These are phyloP conservation scores for Candida tunisiensis DNA, from an alignment of 1,139 yeast genomes.

Conservation along the genomic window DNA sequence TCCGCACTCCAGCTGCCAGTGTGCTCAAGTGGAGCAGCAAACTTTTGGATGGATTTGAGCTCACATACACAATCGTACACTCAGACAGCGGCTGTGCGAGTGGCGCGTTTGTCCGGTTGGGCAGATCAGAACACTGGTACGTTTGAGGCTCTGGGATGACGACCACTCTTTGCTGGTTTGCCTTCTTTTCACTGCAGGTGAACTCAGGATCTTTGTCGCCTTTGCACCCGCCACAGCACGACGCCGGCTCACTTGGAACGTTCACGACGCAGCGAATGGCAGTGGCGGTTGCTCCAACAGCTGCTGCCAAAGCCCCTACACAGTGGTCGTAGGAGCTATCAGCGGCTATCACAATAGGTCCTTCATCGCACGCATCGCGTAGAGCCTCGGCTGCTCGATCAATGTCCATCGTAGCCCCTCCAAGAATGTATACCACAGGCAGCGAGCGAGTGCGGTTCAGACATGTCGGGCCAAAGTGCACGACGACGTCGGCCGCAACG, in stretches of 20 bases:
- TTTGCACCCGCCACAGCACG: too few species aligned
- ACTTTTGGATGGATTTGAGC: conserved; percentile 70
- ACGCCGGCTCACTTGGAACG: too few species aligned
- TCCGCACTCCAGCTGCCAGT: conserved; percentile 37
- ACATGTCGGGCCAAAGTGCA: conserved; percentile 94
- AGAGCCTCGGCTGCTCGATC: conserved; percentile 9
- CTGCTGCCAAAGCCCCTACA: too few species aligned
- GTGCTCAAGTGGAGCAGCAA: conserved; percentile 62
- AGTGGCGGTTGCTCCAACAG: too few species aligned
- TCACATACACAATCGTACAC: conserved; percentile 58
- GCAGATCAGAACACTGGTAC: conserved; percentile 1
- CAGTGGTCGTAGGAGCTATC: conserved; percentile 15
- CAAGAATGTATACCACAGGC: conserved; percentile 66
- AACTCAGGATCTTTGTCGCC: not conserved
- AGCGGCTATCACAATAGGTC: conserved; percentile 12
- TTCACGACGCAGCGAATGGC: too few species aligned
- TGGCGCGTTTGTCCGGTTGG: conserved; percentile 4
- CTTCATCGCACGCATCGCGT: conserved; percentile 5
- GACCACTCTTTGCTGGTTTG: not conserved
- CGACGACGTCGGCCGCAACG: conserved; percentile 67
- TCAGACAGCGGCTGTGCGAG: conserved; percentile 45
- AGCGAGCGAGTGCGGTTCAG: conserved; percentile 51
- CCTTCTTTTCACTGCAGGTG: too few species aligned
- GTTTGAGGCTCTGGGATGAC: not conserved
- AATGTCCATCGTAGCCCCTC: conserved; percentile 20